A percentile compares a stretch with the other conserved stretches of the same genome.
Evolutionary conservation across 1,139 yeast species (phyloP).

Genomic region (Diutina scorzettiae): DNA sequence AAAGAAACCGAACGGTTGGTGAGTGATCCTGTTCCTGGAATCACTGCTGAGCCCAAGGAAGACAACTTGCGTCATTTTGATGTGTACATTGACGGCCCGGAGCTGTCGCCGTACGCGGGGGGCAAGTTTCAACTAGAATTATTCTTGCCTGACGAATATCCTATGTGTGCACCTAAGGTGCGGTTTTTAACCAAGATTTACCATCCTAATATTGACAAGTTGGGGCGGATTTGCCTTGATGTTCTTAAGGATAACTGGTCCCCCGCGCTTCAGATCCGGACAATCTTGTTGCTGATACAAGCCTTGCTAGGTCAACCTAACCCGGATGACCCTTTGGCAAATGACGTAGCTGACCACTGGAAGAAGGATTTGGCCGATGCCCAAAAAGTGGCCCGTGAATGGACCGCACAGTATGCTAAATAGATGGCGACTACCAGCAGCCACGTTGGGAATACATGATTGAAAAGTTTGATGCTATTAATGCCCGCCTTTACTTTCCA

Average conservation of each 20-base stretch:
- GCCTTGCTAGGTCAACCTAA: constrained; percentile 93
- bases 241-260: constrained; percentile 90
- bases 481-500: no score
- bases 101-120: constrained; percentile 69
- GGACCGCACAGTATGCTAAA: constrained; percentile 65
- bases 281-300: constrained; percentile 85
- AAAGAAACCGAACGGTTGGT: constrained; percentile 89
- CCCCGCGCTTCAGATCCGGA: constrained; percentile 94
- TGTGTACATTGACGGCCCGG: constrained; percentile 79
- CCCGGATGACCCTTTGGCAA: constrained; percentile 96
- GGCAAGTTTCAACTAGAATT: constrained; percentile 71
- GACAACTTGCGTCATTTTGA: constrained; percentile 88
- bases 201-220: constrained; percentile 91
- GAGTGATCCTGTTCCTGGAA: constrained; percentile 95
- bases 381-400: constrained; percentile 70
- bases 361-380: constrained; percentile 75
- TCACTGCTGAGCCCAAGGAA: constrained; percentile 84
- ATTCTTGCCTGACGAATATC: constrained; percentile 81
- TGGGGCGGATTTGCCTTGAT: constrained; percentile 92
- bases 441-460: no score
- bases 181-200: constrained; percentile 86
- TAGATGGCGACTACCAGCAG: no score
- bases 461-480: no score
- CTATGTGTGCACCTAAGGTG: constrained; percentile 89
- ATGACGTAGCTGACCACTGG: constrained; percentile 97